Evolutionary conservation across 2,329 filamentous ascomycete species (phyloP).

Genomic region (Talaromyces sp.): DNA sequence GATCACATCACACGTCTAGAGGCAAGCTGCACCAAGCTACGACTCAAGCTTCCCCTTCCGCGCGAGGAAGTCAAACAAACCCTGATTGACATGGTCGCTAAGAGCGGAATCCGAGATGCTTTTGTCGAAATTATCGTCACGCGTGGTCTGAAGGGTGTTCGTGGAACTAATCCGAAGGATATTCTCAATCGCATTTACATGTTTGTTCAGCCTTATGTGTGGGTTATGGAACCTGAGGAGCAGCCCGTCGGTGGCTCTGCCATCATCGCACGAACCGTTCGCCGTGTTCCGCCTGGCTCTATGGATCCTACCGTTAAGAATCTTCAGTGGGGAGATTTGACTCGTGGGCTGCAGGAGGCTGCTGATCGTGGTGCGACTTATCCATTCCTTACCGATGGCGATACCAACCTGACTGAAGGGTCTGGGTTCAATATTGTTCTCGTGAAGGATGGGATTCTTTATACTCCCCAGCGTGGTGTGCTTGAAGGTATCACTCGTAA

Average conservation of each 20-base stretch:
- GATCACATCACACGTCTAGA: constrained; percentile 53
- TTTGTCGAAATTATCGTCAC: constrained; percentile 58
- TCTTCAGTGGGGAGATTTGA: constrained; percentile 55
- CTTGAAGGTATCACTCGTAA: constrained; percentile 54
- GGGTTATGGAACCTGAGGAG: constrained; percentile 53
- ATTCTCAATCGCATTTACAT: constrained; percentile 50
- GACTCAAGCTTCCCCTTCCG: constrained; percentile 48
- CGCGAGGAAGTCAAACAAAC: constrained; percentile 43
- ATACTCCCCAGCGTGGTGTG: constrained; percentile 53
- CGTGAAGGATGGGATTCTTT: constrained; percentile 50
- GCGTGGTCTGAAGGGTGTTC: constrained; percentile 49
- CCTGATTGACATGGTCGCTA: constrained; percentile 50
- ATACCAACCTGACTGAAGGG: constrained; percentile 54
- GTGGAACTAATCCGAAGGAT: constrained; percentile 39
- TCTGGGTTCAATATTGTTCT: constrained; percentile 55
- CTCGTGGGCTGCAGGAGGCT: constrained; percentile 51
- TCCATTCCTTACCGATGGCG: constrained; percentile 56
- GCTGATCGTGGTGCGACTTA: constrained; percentile 51
- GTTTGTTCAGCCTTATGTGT: constrained; percentile 53
- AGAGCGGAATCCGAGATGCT: constrained; percentile 53
- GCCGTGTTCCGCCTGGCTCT: constrained; percentile 48
- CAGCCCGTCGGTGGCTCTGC: constrained; percentile 48
- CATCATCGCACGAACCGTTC: constrained; percentile 51
- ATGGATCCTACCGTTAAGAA: constrained; percentile 59
- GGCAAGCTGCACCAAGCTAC: constrained; percentile 50